Percentiles rank a stretch among this genome's conserved stretches.
Conservation (phyloP, 257 asterid genomes). For the Apocynum venetum region DNA sequence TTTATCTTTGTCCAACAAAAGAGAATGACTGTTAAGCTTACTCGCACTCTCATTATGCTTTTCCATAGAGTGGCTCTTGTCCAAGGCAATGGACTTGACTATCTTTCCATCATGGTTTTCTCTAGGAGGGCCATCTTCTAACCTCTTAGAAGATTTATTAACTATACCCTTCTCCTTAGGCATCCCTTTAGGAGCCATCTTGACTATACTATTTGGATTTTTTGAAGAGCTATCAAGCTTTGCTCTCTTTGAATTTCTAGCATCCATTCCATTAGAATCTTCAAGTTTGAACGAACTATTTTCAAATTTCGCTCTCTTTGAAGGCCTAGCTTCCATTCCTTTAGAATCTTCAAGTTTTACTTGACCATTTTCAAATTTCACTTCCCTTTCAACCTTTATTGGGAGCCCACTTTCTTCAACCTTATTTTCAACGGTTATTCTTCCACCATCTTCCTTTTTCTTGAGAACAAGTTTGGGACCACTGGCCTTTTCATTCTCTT, state of each 20-base stretch:
- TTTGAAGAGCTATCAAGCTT: slow-evolving; percentile 27
- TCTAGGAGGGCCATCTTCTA: slow-evolving; percentile 6
- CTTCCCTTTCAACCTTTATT: background rate
- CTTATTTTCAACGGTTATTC: slow-evolving; percentile 19
- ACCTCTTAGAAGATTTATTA: background rate
- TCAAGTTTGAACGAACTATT: slow-evolving; percentile 18
- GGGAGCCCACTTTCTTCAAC: slow-evolving; percentile 5
- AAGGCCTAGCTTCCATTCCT: slow-evolving; percentile 28
- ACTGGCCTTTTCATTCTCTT: slow-evolving; percentile 23
- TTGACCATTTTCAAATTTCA: slow-evolving; percentile 10
- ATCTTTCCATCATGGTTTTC: slow-evolving; percentile 20
- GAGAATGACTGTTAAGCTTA: slow-evolving; percentile 2
- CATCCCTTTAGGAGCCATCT: background rate
- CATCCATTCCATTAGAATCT: slow-evolving; percentile 25
- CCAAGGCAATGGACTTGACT: slow-evolving; percentile 12
- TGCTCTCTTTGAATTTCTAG: slow-evolving; percentile 31
- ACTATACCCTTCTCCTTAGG: background rate
- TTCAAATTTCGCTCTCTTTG: slow-evolving; percentile 20
- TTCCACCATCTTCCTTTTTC: slow-evolving; percentile 20
- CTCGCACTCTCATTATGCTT: slow-evolving; percentile 17
- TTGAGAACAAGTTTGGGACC: slow-evolving; percentile 27
- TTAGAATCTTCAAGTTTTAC: slow-evolving; percentile 19
- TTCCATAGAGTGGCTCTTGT: slow-evolving; percentile 24
- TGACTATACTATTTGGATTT: background rate
- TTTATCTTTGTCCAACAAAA: background rate